These are phyloP conservation scores for Emmonsiellopsis sp. DNA, from an alignment of 2,329 filamentous ascomycete genomes.

Conservation along the genomic window DNA sequence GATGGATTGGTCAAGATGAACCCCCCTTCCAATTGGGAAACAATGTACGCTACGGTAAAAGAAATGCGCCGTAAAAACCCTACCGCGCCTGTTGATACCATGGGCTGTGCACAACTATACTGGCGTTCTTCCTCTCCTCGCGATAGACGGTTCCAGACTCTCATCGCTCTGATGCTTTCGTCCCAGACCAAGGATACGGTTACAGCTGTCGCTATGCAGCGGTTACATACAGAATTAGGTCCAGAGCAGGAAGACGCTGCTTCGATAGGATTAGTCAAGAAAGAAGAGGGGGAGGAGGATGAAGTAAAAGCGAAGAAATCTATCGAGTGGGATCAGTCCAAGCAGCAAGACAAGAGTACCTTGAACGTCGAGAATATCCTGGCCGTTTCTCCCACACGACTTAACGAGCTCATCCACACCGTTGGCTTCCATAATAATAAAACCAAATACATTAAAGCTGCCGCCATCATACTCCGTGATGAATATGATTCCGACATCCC, in stretches of 20 bases:
- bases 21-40: slow-evolving; percentile 75
- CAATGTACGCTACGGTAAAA: slow-evolving; percentile 67
- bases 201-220: slow-evolving; percentile 72
- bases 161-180: slow-evolving; percentile 81
- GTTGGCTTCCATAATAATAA: slow-evolving; percentile 96
- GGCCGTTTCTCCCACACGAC: slow-evolving; percentile 53
- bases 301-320: slow-evolving; percentile 12
- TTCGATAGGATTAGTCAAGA: slow-evolving; percentile 2
- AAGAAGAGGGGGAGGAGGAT: slow-evolving; percentile 10
- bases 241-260: slow-evolving; percentile 12
- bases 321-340: slow-evolving; percentile 9
- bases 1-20: slow-evolving; percentile 28
- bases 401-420: slow-evolving; percentile 69
- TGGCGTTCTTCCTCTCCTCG: slow-evolving; percentile 35
- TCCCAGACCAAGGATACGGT: slow-evolving; percentile 91
- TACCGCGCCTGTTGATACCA: slow-evolving; percentile 82
- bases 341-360: slow-evolving; percentile 29
- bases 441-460: slow-evolving; percentile 70
- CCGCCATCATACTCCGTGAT: slow-evolving; percentile 64
- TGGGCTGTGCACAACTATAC: slow-evolving; percentile 66
- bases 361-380: slow-evolving; percentile 72
- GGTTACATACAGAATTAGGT: slow-evolving; percentile 64
- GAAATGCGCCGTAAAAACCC: slow-evolving; percentile 64
- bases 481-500: slow-evolving; percentile 69
- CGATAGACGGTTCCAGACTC: slow-evolving; percentile 72